Evolutionary conservation across 2,329 filamentous ascomycete species (phyloP).

Genomic region (Colletotrichum higginsianum): DNA sequence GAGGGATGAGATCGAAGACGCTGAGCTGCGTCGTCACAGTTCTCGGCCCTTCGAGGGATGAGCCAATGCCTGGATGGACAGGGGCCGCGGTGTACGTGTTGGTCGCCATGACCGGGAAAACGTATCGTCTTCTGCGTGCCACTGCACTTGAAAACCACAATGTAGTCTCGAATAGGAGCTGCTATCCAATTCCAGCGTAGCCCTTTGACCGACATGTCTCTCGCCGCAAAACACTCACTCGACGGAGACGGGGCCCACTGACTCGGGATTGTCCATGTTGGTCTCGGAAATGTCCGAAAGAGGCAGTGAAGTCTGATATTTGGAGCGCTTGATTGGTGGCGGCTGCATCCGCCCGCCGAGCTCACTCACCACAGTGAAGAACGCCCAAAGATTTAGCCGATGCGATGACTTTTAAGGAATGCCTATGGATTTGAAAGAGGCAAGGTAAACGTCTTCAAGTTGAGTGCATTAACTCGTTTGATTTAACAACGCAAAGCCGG

Average conservation of each 20-base stretch:
- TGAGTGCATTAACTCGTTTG: background rate
- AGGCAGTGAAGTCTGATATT: background rate
- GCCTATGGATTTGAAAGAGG: background rate
- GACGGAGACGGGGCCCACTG: background rate
- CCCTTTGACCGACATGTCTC: background rate
- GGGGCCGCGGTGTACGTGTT: background rate
- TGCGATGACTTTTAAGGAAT: background rate
- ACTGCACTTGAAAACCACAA: background rate
- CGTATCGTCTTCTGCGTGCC: background rate
- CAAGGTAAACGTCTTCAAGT: background rate
- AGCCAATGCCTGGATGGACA: background rate
- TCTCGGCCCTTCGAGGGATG: background rate
- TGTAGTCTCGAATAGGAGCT: background rate
- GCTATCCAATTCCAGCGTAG: background rate
- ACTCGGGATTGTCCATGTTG: background rate
- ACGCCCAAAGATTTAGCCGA: background rate
- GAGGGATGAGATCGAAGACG: slow-evolving; percentile 27
- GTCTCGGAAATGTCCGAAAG: slow-evolving; percentile 6
- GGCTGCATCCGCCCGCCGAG: too few species aligned
- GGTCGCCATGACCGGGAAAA: background rate
- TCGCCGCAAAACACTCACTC: too few species aligned
- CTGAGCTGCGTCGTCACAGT: slow-evolving; percentile 14
- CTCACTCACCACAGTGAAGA: background rate
- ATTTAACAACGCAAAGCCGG: too few species aligned
- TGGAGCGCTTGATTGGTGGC: background rate